phyloP scores from a whole-genome alignment of 1,284 basidiomycete genomes.

The Inonotus obliquus region DNA sequence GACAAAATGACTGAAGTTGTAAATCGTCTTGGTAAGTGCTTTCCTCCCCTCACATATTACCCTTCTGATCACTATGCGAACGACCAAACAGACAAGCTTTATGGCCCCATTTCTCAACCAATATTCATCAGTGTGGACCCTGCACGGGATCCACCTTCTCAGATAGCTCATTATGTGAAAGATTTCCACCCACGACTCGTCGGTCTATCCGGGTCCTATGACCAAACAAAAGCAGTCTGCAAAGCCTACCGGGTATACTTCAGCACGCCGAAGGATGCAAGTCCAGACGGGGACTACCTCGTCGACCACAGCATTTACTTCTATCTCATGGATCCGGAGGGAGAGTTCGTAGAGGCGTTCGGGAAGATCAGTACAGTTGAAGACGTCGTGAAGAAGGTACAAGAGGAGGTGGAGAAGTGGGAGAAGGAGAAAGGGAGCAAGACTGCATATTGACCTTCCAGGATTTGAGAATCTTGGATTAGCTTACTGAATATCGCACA shows the following conservation, averaged over 20 bases:
- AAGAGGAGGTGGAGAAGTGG: constrained; percentile 57
- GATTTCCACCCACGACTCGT: constrained; percentile 93
- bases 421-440: constrained; percentile 31
- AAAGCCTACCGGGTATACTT: constrained; percentile 98
- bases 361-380: constrained; percentile 76
- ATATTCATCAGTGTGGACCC: constrained; percentile 97
- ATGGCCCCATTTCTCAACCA: constrained; percentile 68
- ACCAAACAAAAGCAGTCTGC: constrained; percentile 84
- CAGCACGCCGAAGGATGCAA: constrained; percentile 89
- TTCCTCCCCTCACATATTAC: not conserved
- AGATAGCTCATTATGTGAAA: constrained; percentile 55
- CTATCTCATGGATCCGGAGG: constrained; percentile 96
- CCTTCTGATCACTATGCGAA: constrained; percentile 2
- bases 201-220: constrained; percentile 86
- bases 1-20: constrained; percentile 94
- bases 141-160: constrained; percentile 75
- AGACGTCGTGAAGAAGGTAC: constrained; percentile 63
- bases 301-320: constrained; percentile 98
- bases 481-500: not conserved
- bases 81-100: constrained; percentile 53
- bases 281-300: constrained; percentile 87
- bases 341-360: constrained; percentile 95
- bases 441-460: not conserved
- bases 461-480: not conserved
- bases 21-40: constrained; percentile 59